Base-by-base conservation (phyloP, 345 rosid species). In the Citrus unshiu region DNA sequence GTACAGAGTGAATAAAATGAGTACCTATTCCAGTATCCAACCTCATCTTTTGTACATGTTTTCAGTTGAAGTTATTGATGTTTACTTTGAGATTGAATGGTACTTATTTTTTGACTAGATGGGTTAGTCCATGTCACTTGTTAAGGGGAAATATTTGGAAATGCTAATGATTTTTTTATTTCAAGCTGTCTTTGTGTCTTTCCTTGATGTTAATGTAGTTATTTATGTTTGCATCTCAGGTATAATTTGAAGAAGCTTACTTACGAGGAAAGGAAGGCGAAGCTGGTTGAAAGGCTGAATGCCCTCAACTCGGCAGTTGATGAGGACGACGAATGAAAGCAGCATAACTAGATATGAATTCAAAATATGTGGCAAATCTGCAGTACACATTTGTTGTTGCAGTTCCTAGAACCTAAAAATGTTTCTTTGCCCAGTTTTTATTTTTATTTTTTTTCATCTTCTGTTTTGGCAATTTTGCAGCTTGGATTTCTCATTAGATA, bases 211-310 rank as follows among this genome's bases (percentile, higher is more conserved):
- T 75, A n/a, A 49, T 1, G 22, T 43, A 59, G 35, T 29, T 40
- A 1, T 72, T 58, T 35, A 5, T 73, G 27, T 71, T 40, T 64
- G 54, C 32, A 25, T 80, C 66, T 54, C 90, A 93, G 98, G 84
- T 89, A 84, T 89, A 91, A 93, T 77, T 79, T 89, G 87, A 95
- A 90, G 91, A 95, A 92, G 82, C 84, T 93, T 25, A 93, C 98
- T 0, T 95, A 92, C 7, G 97, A 95, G 62, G 93, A 93, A 64
- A 89, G 95, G 80, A 95, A 86, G 84, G 86, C 85, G 9, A 89
- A 87, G 86, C 86, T 95, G 95, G 84, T 95, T 0, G 95, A 92
- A 72, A 82, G 98, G 70, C 81, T 95, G 49, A 78, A 78, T 24
- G 88, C 92, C 54, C 89, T 95, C 40, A 93, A 95, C 82, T 79